Percentiles rank a stretch among this genome's conserved stretches.
Evolutionary conservation across 306 rosid genomes (phyloP).

Genomic region (Delonix regia): DNA sequence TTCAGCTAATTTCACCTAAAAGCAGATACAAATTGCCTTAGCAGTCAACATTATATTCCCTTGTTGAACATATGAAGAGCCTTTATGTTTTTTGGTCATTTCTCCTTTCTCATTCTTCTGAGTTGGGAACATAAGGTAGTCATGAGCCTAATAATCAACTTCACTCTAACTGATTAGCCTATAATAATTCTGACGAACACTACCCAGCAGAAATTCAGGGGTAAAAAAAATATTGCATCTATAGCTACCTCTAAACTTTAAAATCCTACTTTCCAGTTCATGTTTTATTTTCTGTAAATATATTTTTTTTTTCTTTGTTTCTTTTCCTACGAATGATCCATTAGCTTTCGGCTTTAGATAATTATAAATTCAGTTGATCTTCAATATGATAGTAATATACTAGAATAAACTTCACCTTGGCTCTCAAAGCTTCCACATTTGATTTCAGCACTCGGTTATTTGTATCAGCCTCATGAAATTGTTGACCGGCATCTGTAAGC

Average conservation of each 20-base stretch:
- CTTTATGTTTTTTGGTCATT: background rate
- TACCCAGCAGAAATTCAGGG: background rate
- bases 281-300: background rate
- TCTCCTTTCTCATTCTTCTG: background rate
- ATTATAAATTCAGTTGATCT: background rate
- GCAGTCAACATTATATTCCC: background rate
- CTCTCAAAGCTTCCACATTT: slow-evolving; percentile 90
- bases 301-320: background rate
- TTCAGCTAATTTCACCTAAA: slow-evolving; percentile 92
- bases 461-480: slow-evolving; percentile 73
- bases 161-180: background rate
- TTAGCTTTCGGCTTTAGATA: background rate
- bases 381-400: background rate
- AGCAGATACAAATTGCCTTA: background rate
- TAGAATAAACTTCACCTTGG: slow-evolving; percentile 63
- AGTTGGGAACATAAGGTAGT: background rate
- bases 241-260: too few species aligned
- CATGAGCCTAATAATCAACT: background rate
- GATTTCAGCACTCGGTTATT: slow-evolving; percentile 82
- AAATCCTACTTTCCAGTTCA: background rate
- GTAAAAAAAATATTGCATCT: background rate
- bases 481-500: slow-evolving; percentile 65
- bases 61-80: background rate
- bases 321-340: background rate
- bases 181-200: background rate